Evolutionary conservation across 2,329 filamentous ascomycete genomes (phyloP).

Genomic region (Neophaeococcomyces aloes): DNA sequence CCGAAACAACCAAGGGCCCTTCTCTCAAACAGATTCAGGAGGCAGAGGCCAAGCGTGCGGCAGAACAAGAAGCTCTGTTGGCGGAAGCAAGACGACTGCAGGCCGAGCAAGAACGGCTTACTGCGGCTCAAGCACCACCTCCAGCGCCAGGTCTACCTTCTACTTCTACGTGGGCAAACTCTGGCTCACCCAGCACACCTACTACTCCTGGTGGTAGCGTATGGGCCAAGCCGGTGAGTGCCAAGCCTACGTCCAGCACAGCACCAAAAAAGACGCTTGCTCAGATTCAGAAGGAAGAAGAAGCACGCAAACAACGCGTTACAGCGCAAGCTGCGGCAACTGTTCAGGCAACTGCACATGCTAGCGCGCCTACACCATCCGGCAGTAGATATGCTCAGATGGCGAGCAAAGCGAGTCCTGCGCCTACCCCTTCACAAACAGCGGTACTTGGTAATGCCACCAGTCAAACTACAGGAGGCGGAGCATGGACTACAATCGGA

Average conservation of each 20-base stretch:
- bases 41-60: slow-evolving; percentile 83
- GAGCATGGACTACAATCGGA: slow-evolving; percentile 90
- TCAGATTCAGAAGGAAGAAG: slow-evolving; percentile 95
- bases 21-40: slow-evolving; percentile 96
- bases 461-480: slow-evolving; percentile 31
- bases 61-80: slow-evolving; percentile 73
- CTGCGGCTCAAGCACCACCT: slow-evolving; percentile 49
- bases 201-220: slow-evolving; percentile 32
- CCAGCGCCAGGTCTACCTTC: slow-evolving; percentile 74
- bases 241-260: slow-evolving; percentile 31
- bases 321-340: slow-evolving; percentile 40
- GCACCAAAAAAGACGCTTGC: slow-evolving; percentile 74
- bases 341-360: slow-evolving; percentile 31
- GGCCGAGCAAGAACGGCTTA: slow-evolving; percentile 63
- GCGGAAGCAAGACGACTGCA: slow-evolving; percentile 59
- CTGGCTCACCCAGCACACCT: slow-evolving; percentile 57
- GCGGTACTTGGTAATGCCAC: slow-evolving; percentile 25
- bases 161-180: slow-evolving; percentile 77
- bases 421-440: slow-evolving; percentile 21
- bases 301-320: slow-evolving; percentile 71
- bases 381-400: slow-evolving; percentile 93
- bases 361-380: slow-evolving; percentile 34
- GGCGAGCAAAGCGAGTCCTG: slow-evolving; percentile 60
- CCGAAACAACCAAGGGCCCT: slow-evolving; percentile 66
- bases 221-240: slow-evolving; percentile 41